Conservation (phyloP, 75 land plant genomes). For the Picea glauca region DNA sequence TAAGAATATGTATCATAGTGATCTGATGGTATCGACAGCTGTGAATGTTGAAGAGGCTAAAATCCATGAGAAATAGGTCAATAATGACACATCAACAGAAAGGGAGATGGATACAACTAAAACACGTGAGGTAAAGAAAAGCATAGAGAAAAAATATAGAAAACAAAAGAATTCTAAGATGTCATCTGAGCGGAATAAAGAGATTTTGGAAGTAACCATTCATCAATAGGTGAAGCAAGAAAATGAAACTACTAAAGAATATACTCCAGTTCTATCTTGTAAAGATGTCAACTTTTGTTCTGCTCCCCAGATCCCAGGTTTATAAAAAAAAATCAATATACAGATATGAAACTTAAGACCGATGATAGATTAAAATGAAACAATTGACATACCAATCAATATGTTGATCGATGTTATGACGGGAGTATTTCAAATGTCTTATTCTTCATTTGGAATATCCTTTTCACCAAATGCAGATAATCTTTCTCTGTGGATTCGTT, state of each 20-base stretch:
- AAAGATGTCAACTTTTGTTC: too few relatives aligned
- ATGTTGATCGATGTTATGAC: too few relatives aligned
- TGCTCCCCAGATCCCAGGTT: too few relatives aligned
- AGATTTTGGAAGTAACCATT: conserved; percentile 13
- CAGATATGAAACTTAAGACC: too few relatives aligned
- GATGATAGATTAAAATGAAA: too few relatives aligned
- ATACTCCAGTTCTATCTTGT: too few relatives aligned
- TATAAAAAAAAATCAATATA: too few relatives aligned
- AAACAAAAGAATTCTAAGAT: conserved; percentile 53
- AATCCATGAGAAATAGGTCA: neutral
- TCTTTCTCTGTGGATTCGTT: too few relatives aligned
- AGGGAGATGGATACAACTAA: conserved; percentile 27
- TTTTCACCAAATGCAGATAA: too few relatives aligned
- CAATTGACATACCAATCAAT: too few relatives aligned
- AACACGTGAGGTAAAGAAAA: conserved; percentile 36
- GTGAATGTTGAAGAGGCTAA: neutral
- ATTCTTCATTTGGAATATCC: too few relatives aligned
- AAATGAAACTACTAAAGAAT: conserved; percentile 11
- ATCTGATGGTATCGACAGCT: neutral
- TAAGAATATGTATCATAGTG: neutral
- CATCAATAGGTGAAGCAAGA: conserved; percentile 12
- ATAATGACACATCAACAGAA: neutral
- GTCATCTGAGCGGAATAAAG: conserved; percentile 31
- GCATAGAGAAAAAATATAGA: conserved; percentile 53
- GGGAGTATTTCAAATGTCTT: too few relatives aligned